These are phyloP conservation scores for Herpotrichia juniperi DNA, from an alignment of 2,329 filamentous ascomycete species.

Conservation along the genomic window DNA sequence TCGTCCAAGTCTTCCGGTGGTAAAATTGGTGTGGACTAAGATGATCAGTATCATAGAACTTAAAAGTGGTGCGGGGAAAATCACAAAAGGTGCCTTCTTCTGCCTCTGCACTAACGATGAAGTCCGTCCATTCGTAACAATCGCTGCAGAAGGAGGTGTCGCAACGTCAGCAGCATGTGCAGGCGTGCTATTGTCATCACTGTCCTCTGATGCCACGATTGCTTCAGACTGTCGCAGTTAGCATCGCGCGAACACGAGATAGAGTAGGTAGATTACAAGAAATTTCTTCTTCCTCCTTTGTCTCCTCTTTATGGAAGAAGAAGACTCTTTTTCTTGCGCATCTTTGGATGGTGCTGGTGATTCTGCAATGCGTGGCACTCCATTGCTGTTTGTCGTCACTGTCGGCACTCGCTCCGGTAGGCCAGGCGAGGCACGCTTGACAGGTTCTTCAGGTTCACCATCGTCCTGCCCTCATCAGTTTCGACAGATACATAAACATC, in stretches of 20 bases:
- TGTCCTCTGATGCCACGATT: conserved; percentile 4
- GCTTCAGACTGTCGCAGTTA: conserved; percentile 24
- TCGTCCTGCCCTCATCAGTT: conserved; percentile 32
- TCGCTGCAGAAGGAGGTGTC: neutral
- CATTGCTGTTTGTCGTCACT: conserved; percentile 31
- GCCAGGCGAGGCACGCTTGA: conserved; percentile 24
- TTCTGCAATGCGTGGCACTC: conserved; percentile 18
- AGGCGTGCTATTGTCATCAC: neutral
- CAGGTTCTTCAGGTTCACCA: conserved; percentile 21
- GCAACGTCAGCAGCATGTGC: neutral
- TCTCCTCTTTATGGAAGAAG: conserved; percentile 32
- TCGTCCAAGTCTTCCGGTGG: neutral
- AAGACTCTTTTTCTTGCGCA: conserved; percentile 25
- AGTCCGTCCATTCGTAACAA: neutral
- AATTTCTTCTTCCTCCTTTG: conserved; percentile 38
- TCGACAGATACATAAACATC: neutral
- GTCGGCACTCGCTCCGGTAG: conserved; percentile 27
- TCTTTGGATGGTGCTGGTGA: conserved; percentile 23
- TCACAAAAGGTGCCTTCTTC: conserved; percentile 1
- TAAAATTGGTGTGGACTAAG: conserved; percentile 18
- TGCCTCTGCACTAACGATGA: conserved; percentile 1
- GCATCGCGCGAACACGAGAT: conserved; percentile 6
- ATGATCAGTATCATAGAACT: neutral
- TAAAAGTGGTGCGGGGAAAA: neutral
- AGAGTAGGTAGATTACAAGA: conserved; percentile 20